Evolutionary conservation across 2,329 filamentous ascomycete species (phyloP), one percentile per base, ranked within the genome.

Genomic region (Coleophoma cylindrospora): DNA sequence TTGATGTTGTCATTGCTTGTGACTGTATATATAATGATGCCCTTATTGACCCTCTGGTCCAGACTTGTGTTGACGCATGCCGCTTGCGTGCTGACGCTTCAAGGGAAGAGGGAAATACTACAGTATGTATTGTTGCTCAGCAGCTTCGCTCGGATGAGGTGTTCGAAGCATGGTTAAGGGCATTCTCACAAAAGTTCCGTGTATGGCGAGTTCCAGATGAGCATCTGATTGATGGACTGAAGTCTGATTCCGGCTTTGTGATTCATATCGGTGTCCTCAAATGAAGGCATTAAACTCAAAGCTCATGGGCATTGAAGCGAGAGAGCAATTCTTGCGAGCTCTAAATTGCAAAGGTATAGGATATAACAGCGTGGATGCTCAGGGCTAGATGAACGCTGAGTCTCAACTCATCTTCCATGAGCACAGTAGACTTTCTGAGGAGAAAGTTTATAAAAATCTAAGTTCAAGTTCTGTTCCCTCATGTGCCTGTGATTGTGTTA

Each of bases 1-100:
- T 94, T 57, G 87, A 95, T 61, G 69, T 83, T 13, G 74, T 97
- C 11, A 66, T 97, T 34, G 90, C 91, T 4, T 95, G 90, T 64
- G 94, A 99, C 68, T 96, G 91, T 68, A 86, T 99, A 58, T 99
- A 95, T 74, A 99, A 97, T 68, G 89, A 96, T 57, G 81, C 87
- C 2, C 78, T 97, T 3, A 81, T 97, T 21, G 73, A 80, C 40
- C 90, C 91, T 0, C 80, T 97, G 45, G 87, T 94, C n/a, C 80
- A 85, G 60, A 87, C 89, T 0, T 95, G 89, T 65, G 81, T 75
- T 6, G 87, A 95, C 54, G 76, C 84, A 21, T 95, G 90, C 67
- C 71, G 71, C 10, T 67, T 92, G 14, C 74, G 84, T 34, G 48
- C 32, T 9, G 54, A 53, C n/a, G 12, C 34, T 15, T 34, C 59